These are phyloP conservation scores for Lactifluus volemus DNA, from an alignment of 768 basidiomycete genomes.

Conservation along the genomic window DNA sequence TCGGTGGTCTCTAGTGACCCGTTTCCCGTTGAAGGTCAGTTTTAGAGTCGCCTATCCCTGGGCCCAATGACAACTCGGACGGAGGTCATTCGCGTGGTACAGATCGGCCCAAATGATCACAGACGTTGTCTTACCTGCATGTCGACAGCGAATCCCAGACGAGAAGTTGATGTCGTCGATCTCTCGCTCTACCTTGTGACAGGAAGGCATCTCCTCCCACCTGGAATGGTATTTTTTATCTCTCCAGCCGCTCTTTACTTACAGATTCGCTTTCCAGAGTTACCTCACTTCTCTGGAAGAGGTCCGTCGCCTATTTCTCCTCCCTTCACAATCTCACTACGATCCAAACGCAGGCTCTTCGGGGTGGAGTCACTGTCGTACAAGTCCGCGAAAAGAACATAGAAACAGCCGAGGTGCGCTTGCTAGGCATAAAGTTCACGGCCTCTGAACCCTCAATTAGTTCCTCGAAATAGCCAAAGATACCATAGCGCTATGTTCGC, in stretches of 20 bases:
- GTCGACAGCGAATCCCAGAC: neutral
- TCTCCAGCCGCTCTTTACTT: neutral
- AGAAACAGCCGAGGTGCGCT: constrained; percentile 69
- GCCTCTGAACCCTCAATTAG: constrained; percentile 29
- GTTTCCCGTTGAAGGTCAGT: neutral
- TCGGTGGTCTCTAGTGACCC: neutral
- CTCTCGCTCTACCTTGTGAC: constrained; percentile 85
- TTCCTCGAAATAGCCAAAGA: constrained; percentile 66
- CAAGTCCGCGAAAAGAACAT: constrained; percentile 82
- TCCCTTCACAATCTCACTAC: neutral
- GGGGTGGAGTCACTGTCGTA: constrained; percentile 84
- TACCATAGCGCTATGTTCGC: constrained; percentile 64
- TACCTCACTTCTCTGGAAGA: constrained; percentile 14
- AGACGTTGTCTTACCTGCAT: neutral
- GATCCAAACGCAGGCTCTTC: constrained; percentile 45
- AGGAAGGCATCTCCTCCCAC: constrained; percentile 65
- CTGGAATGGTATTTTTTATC: constrained; percentile 48
- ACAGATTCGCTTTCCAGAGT: neutral
- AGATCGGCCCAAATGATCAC: neutral
- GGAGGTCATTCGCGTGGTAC: neutral
- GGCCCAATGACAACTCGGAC: neutral
- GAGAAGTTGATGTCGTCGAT: constrained; percentile 35
- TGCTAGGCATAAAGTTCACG: neutral
- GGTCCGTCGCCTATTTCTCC: neutral
- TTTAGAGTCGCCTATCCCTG: neutral